Conservation (phyloP, 2,329 filamentous ascomycete species). For the Trichoderma breve region DNA sequence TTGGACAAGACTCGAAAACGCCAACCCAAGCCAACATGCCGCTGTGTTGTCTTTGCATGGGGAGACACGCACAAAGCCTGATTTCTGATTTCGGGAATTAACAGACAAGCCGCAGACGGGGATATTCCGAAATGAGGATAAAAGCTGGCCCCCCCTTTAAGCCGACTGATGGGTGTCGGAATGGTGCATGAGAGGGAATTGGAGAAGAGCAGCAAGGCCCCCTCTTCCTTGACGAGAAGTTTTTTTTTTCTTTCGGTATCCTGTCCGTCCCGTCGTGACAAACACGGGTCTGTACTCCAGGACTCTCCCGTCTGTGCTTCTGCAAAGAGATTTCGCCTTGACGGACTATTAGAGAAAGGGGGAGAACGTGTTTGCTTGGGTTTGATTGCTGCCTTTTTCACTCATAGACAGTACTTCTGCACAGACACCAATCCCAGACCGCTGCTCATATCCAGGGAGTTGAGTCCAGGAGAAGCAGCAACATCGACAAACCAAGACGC, state of each 20-base stretch:
- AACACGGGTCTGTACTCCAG: slow-evolving; percentile 5
- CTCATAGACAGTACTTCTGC: background rate
- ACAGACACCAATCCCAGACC: background rate
- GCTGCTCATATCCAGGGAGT: background rate
- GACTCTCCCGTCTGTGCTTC: slow-evolving; percentile 1
- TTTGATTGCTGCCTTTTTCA: background rate
- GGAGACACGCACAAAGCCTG: background rate
- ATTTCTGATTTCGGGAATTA: background rate
- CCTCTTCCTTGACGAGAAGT: background rate
- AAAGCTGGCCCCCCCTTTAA: background rate
- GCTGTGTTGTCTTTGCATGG: background rate
- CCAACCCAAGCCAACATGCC: background rate
- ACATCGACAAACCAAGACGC: background rate
- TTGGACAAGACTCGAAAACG: background rate
- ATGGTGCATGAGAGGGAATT: slow-evolving; percentile 3
- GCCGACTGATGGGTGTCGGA: background rate
- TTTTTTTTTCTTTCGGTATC: background rate
- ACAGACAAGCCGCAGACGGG: background rate
- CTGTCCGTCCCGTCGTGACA: background rate
- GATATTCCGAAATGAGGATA: slow-evolving; percentile 1
- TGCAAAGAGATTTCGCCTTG: background rate
- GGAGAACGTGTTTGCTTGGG: background rate
- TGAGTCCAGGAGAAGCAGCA: background rate
- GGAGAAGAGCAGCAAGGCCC: background rate
- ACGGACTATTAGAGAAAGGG: background rate